Base-by-base conservation (phyloP, 1,139 yeast species). In the Maudiozyma humilis region DNA sequence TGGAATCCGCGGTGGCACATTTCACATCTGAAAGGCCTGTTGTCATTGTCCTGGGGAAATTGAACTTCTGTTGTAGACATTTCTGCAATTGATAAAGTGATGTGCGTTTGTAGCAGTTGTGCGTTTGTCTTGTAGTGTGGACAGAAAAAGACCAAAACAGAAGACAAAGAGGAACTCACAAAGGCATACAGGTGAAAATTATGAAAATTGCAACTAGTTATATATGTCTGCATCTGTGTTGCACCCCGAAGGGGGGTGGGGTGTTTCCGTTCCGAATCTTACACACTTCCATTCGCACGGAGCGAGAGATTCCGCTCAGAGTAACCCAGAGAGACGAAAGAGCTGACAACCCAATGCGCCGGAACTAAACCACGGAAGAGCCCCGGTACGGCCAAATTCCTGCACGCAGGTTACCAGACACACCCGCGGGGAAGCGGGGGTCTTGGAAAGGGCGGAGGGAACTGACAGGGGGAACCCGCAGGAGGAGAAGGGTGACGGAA, bases 1-100 rank as follows among this genome's bases (percentile, higher is more conserved):
- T 47, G 45, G 32, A 47, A 47, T 7, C 50, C 50, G 25, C 50
- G 30, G 4, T 30, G 25, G 38, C 50, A 47, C 10, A 44, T 20
- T 17, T 40, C 48, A 40, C 50, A 47, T 32, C 36, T 47, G 33
- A 47, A 47, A 7, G 48, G 47, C 38, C 50, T 45, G 4, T 42
- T 16, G 32, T 41, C 42, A 19, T 47, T 45, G 32, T 47, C 48
- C 3, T 36, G 12, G 7, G 49, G 44, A 38, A 38, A 46, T n/a
- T 38, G 16, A 14, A 27, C 14, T 16, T 35, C 36, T 10, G 14
- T 20, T 23, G 27, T 23, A 10, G 27, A 23, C 27, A 23, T 23
- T 23, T n/a, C n/a, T n/a, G n/a, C n/a, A n/a, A n/a, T n/a, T n/a
- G n/a, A n/a, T n/a, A n/a, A n/a, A n/a, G n/a, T n/a, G n/a, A n/a